Base-by-base conservation (phyloP, 352 stramenopile species). In the Pythium chondricola region DNA sequence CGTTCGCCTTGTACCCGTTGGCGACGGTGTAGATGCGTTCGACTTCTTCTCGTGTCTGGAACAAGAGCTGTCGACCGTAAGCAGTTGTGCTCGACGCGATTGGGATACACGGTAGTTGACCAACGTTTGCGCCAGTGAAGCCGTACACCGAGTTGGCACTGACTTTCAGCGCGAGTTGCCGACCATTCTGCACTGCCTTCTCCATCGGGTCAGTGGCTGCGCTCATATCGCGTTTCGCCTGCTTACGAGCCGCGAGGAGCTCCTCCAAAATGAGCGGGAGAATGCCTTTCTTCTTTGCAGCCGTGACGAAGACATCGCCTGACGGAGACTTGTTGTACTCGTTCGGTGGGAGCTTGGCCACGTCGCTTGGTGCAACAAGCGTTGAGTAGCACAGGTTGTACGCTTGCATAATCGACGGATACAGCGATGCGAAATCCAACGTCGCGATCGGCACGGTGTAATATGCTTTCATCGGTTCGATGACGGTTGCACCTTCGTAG, bases 361-460 rank as follows among this genome's bases (percentile, higher is more conserved):
- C 67, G 24, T 95, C 86, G 16, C 47, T 51, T 17, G 69, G 68
- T 14, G 82, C 81, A 6, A 99, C 77, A 17, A 99, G 80, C n/a
- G 97, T 99, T 26, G 95, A 98, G 74, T 99, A 99, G 71, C 97
- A 99, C 8, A 99, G 61, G 65, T 99, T 99, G 71, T 99, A 97
- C 7, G 95, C 97, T 63, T 99, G 96, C 97, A 99, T 99, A 68
- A 99, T 99, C 41, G 95, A 99, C 38, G 97, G 97, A 64, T 99
- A 99, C 56, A 99, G 78, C n/a, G 96, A 99, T 10, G 97, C 97
- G 72, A 99, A 99, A 91, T 99, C 97, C 43, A 99, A 66, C 36
- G 97, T 99, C 16, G 96, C 95, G 65, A 99, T 99, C 10, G 97
- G 97, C 38, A 98, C 93, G 40, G 98, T 81, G 73, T 99, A 99